A percentile compares a stretch with the other conserved stretches of the same genome.
Conservation (phyloP, 352 stramenopile genomes). For the Achlya hypogyna region DNA sequence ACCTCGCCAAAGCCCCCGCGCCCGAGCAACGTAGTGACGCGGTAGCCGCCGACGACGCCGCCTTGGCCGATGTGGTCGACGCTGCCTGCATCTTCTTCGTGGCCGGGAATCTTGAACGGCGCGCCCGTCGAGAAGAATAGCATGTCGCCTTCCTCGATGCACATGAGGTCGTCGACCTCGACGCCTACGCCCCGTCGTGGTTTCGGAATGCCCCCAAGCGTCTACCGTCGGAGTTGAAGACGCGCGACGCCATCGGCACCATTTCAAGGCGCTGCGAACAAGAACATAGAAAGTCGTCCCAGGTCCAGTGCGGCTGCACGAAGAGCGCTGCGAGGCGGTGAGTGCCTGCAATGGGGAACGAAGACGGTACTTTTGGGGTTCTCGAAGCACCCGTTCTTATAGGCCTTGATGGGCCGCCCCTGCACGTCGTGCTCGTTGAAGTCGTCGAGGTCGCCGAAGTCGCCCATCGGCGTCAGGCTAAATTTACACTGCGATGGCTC, state of each 20-base stretch:
- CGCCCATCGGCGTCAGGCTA: conserved; percentile 30
- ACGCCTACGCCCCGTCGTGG: conserved; percentile 28
- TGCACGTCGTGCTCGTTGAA: conserved; percentile 73
- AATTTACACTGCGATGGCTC: background rate
- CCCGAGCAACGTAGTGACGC: conserved; percentile 65
- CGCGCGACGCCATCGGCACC: conserved; percentile 64
- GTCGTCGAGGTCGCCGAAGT: conserved; percentile 73
- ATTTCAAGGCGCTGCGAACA: conserved; percentile 74
- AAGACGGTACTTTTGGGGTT: conserved; percentile 44
- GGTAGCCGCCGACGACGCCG: conserved; percentile 74
- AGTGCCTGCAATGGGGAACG: background rate
- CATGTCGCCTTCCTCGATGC: conserved; percentile 86
- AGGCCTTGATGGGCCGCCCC: conserved; percentile 67
- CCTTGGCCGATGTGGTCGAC: conserved; percentile 40
- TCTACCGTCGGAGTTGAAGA: conserved; percentile 75
- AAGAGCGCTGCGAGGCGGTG: conserved; percentile 37
- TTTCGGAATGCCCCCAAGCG: background rate
- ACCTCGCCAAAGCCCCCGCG: conserved; percentile 76
- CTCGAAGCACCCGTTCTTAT: conserved; percentile 71
- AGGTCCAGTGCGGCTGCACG: conserved; percentile 79
- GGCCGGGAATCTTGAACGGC: conserved; percentile 60
- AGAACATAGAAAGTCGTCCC: conserved; percentile 77
- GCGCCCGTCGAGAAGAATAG: conserved; percentile 79
- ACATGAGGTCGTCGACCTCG: conserved; percentile 86
- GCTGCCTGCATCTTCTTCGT: conserved; percentile 32